Percentiles rank a stretch among this genome's conserved stretches.
These are phyloP conservation scores for Pseudonectria foliicola DNA, from an alignment of 2,329 filamentous ascomycete species.

Conservation along the genomic window DNA sequence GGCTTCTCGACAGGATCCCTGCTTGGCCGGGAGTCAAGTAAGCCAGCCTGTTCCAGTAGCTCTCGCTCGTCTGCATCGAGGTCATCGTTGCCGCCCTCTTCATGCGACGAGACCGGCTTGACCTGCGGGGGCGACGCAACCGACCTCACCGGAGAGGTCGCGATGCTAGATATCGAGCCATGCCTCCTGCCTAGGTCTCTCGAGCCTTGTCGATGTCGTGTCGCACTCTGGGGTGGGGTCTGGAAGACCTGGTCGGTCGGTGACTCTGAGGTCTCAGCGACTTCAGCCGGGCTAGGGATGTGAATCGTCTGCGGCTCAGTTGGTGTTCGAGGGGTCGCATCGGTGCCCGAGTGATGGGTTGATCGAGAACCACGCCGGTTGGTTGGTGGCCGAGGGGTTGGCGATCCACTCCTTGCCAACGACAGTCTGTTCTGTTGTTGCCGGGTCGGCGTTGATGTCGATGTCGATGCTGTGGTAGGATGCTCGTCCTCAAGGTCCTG, in stretches of 20 bases:
- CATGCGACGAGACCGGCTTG: constrained; percentile 12
- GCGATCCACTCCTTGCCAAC: constrained; percentile 19
- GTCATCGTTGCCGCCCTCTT: constrained; percentile 30
- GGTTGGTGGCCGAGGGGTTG: constrained; percentile 17
- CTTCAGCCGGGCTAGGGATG: constrained; percentile 13
- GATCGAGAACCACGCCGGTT: constrained; percentile 22
- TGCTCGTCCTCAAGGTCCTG: constrained; percentile 78
- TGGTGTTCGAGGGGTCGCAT: constrained; percentile 21
- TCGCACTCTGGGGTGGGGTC: constrained; percentile 24
- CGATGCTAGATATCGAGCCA: constrained; percentile 26
- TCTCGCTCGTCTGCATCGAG: constrained; percentile 62
- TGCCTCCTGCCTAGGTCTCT: constrained; percentile 22
- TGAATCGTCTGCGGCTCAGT: constrained; percentile 16
- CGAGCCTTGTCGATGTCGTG: constrained; percentile 19
- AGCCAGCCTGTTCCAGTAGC: constrained; percentile 59
- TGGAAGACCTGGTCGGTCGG: constrained; percentile 23
- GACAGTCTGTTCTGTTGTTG: constrained; percentile 17
- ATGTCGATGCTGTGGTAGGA: constrained; percentile 10
- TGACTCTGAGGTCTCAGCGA: constrained; percentile 15
- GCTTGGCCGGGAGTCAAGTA: constrained; percentile 40
- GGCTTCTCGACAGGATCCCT: constrained; percentile 26
- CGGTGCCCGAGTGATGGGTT: constrained; percentile 17
- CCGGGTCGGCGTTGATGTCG: constrained; percentile 18
- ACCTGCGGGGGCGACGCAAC: constrained; percentile 16
- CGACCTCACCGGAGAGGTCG: constrained; percentile 20